phyloP scores from a whole-genome alignment of 2,329 filamentous ascomycete species.

The Macrophomina phaseolina region DNA sequence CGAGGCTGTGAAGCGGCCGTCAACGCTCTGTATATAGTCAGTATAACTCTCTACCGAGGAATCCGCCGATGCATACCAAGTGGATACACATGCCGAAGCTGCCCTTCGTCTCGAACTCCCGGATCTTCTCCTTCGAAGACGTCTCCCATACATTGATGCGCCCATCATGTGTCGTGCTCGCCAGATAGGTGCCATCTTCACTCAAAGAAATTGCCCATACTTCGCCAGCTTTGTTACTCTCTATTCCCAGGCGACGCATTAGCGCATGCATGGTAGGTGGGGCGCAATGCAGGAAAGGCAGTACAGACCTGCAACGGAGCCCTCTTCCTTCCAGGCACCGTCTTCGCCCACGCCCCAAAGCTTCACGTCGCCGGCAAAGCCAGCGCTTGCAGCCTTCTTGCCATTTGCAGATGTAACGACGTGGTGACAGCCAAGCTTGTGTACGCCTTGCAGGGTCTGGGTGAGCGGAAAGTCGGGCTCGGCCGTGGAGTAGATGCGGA shows the following conservation, averaged over 20 bases:
- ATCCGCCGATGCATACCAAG: constrained; percentile 57
- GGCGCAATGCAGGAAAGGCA: neutral
- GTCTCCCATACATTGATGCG: constrained; percentile 87
- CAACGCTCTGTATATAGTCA: constrained; percentile 56
- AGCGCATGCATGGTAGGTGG: neutral
- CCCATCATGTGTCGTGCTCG: constrained; percentile 86
- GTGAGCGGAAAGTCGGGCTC: constrained; percentile 74
- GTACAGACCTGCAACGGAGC: constrained; percentile 50
- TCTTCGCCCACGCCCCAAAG: constrained; percentile 70
- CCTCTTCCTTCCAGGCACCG: constrained; percentile 60
- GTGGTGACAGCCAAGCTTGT: constrained; percentile 92
- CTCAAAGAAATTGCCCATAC: constrained; percentile 89
- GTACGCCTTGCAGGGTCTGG: constrained; percentile 80
- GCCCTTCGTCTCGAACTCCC: constrained; percentile 88
- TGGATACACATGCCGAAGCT: constrained; percentile 91
- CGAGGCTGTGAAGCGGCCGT: constrained; percentile 86
- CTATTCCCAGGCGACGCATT: constrained; percentile 34
- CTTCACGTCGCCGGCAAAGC: constrained; percentile 88
- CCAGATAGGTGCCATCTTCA: constrained; percentile 80
- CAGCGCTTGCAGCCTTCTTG: constrained; percentile 76
- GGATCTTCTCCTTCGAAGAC: constrained; percentile 65
- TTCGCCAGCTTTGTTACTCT: constrained; percentile 68
- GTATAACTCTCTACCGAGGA: neutral
- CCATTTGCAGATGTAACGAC: constrained; percentile 74
- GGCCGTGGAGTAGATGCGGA: constrained; percentile 79